A percentile compares a stretch with the other conserved stretches of the same genome.
These are phyloP conservation scores for Zygoascus ofunaensis DNA, from an alignment of 805 yeast genomes.

Conservation along the genomic window DNA sequence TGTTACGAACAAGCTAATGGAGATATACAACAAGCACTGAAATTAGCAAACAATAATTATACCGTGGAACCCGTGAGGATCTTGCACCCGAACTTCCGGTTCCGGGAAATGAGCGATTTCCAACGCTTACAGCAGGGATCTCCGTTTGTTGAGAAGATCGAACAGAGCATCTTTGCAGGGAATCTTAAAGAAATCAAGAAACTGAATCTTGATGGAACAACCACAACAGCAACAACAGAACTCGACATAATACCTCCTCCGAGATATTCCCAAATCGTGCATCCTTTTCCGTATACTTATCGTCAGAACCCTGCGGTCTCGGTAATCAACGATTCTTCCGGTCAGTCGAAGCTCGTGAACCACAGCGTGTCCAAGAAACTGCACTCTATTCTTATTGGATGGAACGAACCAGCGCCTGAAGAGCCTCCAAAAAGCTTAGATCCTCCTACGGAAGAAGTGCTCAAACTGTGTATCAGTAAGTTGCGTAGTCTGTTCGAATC, in stretches of 20 bases:
- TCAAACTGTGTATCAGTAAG: conserved; percentile 28
- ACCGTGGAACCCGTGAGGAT: conserved; percentile 55
- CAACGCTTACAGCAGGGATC: conserved; percentile 60
- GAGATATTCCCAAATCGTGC: conserved; percentile 60
- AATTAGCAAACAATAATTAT: conserved; percentile 46
- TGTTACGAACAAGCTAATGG: conserved; percentile 23
- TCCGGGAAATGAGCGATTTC: conserved; percentile 82
- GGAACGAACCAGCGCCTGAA: conserved; percentile 29
- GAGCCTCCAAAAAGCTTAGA: conserved; percentile 34
- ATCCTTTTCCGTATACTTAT: conserved; percentile 72
- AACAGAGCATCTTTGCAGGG: conserved; percentile 35
- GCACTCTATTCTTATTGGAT: conserved; percentile 25
- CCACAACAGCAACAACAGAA: conserved; percentile 26
- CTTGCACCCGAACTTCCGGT: conserved; percentile 58
- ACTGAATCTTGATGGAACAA: conserved; percentile 26
- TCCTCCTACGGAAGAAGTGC: conserved; percentile 34
- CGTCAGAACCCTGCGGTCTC: conserved; percentile 57
- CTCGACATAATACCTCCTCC: conserved; percentile 81
- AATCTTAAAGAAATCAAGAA: conserved; percentile 34
- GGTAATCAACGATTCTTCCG: conserved; percentile 47
- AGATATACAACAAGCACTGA: conserved; percentile 51
- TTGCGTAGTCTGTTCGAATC: conserved; percentile 43
- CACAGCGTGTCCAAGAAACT: conserved; percentile 23
- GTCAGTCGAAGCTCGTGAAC: conserved; percentile 28
- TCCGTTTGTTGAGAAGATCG: conserved; percentile 35